Base-by-base conservation (phyloP, 2,329 filamentous ascomycete genomes). In the Cercospora sojina region DNA sequence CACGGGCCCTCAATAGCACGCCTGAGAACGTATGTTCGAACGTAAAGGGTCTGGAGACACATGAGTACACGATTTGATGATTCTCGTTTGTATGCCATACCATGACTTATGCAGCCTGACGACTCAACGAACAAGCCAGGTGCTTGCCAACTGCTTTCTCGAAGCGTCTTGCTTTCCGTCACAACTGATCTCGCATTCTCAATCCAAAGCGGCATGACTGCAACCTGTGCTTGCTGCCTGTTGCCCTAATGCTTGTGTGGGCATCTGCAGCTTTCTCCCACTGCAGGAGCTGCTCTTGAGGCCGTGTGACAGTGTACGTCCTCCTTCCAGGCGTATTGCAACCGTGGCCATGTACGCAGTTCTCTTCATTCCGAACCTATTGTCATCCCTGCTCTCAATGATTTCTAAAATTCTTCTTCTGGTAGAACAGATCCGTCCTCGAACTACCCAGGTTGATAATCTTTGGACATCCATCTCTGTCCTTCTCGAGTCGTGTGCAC, bases 391-490 rank as follows among this genome's bases (percentile, higher is more conserved):
- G 12, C 38, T 9, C 43, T 76, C 74, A 79, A 69, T 88, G 85
- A 83, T 88, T 88, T 72, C 86, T 80, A 75, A 88, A 88, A 82
- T 87, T 83, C 83, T 91, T 91, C 80, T 91, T 91, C 80, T 90
- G 87, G 78, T 90, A 88, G 73, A 89, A 87, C 81, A 98, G 85
- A 86, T 99, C 95, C 76, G 95, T 99, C 81, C 95, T 88, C 66
- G 91, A 95, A 84, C 91, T 96, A 49, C 95, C 95, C 77, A 99
- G 82, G 78, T 99, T 99, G 78, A 99, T 98, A 80, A 99, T 99
- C 87, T 99, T 99, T 62, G 95, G 95, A 80, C 95, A 99, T 2
- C 95, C 95, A 78, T 99, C 95, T 68, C 95, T 85, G 78, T 99
- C 95, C 82, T 98, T 99, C 79, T 99, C 95, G 16, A 99, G 83